Evolutionary conservation across 129 eudicot genomes (phyloP).

Genomic region (Erigeron canadensis): DNA sequence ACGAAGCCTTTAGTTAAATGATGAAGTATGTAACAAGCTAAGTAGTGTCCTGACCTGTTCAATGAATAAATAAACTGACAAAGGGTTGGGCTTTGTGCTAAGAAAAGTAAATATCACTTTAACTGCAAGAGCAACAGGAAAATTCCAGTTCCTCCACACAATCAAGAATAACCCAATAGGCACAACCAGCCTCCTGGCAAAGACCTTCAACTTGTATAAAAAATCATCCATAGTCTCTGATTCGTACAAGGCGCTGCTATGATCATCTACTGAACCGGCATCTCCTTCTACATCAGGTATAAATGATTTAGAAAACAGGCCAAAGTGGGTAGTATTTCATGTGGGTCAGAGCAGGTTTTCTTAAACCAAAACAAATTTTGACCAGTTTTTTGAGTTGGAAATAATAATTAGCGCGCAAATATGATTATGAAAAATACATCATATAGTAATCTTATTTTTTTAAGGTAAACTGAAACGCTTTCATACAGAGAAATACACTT

Average conservation of each 20-base stretch:
- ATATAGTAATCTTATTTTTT: not conserved
- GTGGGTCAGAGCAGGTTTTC: conserved; percentile 8
- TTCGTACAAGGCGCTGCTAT: conserved; percentile 19
- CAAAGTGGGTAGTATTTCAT: not conserved
- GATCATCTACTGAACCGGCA: conserved; percentile 37
- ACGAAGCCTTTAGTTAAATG: conserved; percentile 12
- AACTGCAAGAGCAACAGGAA: conserved; percentile 55
- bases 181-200: conserved; percentile 46
- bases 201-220: conserved; percentile 36
- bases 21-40: not conserved
- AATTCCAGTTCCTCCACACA: conserved; percentile 55
- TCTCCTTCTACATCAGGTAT: conserved; percentile 38
- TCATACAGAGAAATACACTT: not conserved
- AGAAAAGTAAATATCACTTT: conserved; percentile 50
- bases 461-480: not conserved
- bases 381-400: not conserved
- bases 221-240: conserved; percentile 37
- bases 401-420: not conserved
- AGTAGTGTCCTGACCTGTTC: conserved; percentile 55
- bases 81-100: conserved; percentile 62
- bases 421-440: not conserved
- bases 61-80: conserved; percentile 51
- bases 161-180: conserved; percentile 50
- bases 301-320: conserved; percentile 17
- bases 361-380: conserved; percentile 1